Conservation (phyloP, 495 filamentous ascomycete genomes). For the Saxophila tyrrhenica region DNA sequence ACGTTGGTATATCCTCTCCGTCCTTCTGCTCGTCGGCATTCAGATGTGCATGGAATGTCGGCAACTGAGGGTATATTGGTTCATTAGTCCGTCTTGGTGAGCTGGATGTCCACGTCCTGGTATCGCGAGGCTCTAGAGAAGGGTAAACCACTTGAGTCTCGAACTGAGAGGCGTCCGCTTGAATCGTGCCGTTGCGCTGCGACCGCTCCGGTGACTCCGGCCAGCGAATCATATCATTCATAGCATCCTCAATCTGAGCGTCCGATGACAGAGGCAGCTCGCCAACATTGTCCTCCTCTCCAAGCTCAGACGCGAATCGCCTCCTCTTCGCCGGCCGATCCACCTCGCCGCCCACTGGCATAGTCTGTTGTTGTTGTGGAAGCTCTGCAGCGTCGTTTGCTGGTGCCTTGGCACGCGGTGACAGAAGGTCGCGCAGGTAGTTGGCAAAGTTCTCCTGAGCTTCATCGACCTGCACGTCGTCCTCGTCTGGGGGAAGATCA, state of each 20-base stretch:
- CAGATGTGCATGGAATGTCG: no score
- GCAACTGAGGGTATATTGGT: no score
- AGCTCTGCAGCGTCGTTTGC: background rate
- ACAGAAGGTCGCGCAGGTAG: background rate
- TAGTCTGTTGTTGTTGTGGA: background rate
- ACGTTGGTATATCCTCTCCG: no score
- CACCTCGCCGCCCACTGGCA: no score
- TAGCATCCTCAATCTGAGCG: background rate
- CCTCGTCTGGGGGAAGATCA: background rate
- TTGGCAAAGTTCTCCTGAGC: background rate
- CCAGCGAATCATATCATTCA: constrained; percentile 1
- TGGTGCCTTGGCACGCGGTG: background rate
- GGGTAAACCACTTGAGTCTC: constrained; percentile 8
- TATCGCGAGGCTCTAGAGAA: no score
- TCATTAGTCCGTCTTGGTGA: no score
- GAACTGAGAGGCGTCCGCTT: background rate
- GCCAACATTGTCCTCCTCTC: background rate
- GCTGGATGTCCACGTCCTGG: no score
- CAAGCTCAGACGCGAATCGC: background rate
- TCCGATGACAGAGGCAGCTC: constrained; percentile 3
- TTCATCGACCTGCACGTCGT: background rate
- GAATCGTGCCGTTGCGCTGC: background rate
- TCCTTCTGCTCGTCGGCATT: no score
- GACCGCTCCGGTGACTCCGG: constrained; percentile 1
- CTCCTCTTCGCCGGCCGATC: no score